Conservation (phyloP, 768 basidiomycete species). For the Lyophyllum atratum region DNA sequence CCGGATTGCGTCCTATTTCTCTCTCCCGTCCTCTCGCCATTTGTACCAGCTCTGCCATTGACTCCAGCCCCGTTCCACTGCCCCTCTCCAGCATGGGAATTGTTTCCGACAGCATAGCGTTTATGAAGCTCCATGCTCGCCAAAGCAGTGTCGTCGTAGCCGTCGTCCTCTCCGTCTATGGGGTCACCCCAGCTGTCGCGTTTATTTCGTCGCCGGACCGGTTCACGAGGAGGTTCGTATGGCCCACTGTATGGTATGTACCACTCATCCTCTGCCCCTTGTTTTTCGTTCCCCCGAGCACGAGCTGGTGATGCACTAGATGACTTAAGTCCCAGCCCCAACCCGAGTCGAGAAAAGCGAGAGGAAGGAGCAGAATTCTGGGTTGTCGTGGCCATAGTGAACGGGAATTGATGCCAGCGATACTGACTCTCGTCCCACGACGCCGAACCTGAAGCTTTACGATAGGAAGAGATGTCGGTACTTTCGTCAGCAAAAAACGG, state of each 20-base stretch:
- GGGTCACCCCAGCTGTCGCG: constrained; percentile 47
- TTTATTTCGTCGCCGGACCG: constrained; percentile 27
- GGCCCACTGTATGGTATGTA: constrained; percentile 70
- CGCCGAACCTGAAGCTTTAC: constrained; percentile 3
- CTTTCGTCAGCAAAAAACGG: neutral
- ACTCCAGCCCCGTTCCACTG: constrained; percentile 16
- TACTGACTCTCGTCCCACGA: neutral
- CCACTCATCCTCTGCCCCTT: constrained; percentile 48
- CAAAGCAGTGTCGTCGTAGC: constrained; percentile 29
- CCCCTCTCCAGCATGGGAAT: constrained; percentile 17
- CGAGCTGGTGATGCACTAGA: constrained; percentile 8
- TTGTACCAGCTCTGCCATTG: constrained; percentile 3
- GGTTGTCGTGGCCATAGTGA: constrained; percentile 14
- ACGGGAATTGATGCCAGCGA: neutral
- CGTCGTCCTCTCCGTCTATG: constrained; percentile 29
- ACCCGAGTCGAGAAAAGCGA: constrained; percentile 20
- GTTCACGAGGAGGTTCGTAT: constrained; percentile 45
- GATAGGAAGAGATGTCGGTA: neutral
- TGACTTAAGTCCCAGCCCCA: constrained; percentile 15
- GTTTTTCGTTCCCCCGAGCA: constrained; percentile 6
- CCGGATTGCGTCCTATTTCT: constrained; percentile 41
- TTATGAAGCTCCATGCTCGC: constrained; percentile 28
- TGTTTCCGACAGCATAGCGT: constrained; percentile 26
- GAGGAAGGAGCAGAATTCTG: constrained; percentile 10
- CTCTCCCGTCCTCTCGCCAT: constrained; percentile 22